phyloP scores from a whole-genome alignment of 164 flowering plant genomes.

The Vitis amurensis region DNA sequence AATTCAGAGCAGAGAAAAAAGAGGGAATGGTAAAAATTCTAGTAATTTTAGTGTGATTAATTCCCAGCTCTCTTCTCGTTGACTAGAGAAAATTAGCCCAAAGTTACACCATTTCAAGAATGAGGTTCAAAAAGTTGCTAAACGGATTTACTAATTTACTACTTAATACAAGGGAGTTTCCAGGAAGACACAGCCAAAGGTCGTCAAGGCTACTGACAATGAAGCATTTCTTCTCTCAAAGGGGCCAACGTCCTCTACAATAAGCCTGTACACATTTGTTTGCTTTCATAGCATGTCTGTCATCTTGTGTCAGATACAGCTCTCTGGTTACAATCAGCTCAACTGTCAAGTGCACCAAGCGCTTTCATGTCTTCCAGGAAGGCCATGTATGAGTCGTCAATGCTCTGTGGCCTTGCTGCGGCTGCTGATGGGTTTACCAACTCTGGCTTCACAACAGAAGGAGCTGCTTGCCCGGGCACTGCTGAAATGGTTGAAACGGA shows the following conservation, averaged over 20 bases:
- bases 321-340: conserved; percentile 14
- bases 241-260: not conserved
- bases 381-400: conserved; percentile 92
- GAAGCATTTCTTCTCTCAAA: not conserved
- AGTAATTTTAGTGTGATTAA: no score
- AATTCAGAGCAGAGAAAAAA: no score
- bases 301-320: conserved; percentile 1
- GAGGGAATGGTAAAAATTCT: no score
- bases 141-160: no score
- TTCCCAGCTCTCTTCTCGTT: not conserved
- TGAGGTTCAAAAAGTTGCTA: no score
- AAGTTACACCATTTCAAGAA: not conserved
- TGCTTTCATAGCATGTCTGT: not conserved
- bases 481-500: conserved; percentile 23
- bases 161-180: not conserved
- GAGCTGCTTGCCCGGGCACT: conserved; percentile 36
- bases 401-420: conserved; percentile 64
- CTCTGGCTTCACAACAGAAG: conserved; percentile 41
- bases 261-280: not conserved
- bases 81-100: not conserved
- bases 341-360: conserved; percentile 83
- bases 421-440: conserved; percentile 38
- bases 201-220: not conserved
- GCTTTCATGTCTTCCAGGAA: conserved; percentile 99
- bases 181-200: not conserved